phyloP scores from a whole-genome alignment of 2,329 filamentous ascomycete species.

The Sarocladium oryzae region DNA sequence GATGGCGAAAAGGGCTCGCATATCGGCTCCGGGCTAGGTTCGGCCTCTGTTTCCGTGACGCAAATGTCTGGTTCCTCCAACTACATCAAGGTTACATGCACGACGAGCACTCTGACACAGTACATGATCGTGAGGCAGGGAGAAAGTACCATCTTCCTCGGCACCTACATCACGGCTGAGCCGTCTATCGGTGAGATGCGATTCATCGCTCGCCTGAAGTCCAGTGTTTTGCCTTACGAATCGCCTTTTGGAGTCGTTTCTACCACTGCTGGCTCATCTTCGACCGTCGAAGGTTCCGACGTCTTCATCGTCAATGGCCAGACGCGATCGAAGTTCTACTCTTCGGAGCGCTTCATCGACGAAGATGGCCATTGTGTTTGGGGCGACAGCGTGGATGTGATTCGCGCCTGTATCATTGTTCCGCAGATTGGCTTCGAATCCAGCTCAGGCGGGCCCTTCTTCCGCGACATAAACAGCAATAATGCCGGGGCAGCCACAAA shows the following conservation, averaged over 20 bases:
- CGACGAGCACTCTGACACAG: slow-evolving; percentile 53
- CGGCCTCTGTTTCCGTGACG: slow-evolving; percentile 46
- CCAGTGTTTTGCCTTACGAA: slow-evolving; percentile 42
- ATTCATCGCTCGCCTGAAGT: slow-evolving; percentile 55
- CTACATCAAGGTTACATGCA: slow-evolving; percentile 57
- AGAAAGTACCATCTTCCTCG: slow-evolving; percentile 54
- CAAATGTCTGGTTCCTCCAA: slow-evolving; percentile 24
- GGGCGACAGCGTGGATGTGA: slow-evolving; percentile 33
- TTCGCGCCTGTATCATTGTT: slow-evolving; percentile 56
- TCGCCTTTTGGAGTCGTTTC: slow-evolving; percentile 49
- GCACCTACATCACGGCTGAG: slow-evolving; percentile 54
- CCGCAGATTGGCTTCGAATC: slow-evolving; percentile 42
- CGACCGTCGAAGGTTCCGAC: slow-evolving; percentile 51
- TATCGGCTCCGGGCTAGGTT: slow-evolving; percentile 52
- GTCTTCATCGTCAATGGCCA: slow-evolving; percentile 54
- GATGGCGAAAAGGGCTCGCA: slow-evolving; percentile 45
- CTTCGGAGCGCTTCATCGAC: slow-evolving; percentile 63
- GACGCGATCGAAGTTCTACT: slow-evolving; percentile 66
- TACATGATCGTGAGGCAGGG: slow-evolving; percentile 56
- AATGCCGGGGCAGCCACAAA: slow-evolving; percentile 51
- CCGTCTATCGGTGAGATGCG: slow-evolving; percentile 54
- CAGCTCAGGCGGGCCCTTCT: slow-evolving; percentile 62
- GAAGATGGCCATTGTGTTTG: slow-evolving; percentile 57
- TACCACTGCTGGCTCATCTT: slow-evolving; percentile 43
- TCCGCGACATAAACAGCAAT: slow-evolving; percentile 60